A percentile compares a stretch with the other conserved stretches of the same genome.
phyloP scores from a whole-genome alignment of 129 eudicot species.

The Chrysanthemum lavandulifolium region DNA sequence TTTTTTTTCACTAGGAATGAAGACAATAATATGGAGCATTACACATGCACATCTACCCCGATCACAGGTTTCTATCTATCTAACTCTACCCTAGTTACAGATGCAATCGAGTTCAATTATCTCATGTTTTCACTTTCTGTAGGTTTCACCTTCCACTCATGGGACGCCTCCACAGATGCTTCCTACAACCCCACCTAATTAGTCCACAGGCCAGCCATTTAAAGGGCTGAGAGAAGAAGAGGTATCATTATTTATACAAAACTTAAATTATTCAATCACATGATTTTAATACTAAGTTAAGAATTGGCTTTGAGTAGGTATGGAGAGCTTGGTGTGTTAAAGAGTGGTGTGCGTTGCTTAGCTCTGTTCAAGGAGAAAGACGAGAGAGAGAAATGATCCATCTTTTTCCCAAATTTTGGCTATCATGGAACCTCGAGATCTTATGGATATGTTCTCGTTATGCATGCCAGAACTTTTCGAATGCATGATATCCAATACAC shows the following conservation, averaged over 20 bases:
- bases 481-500: slow-evolving; percentile 95
- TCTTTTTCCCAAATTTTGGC: slow-evolving; percentile 86
- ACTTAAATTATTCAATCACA: slow-evolving; percentile 5
- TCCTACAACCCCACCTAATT: slow-evolving; percentile 56
- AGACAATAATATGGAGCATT: slow-evolving; percentile 97
- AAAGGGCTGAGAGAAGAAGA: slow-evolving; percentile 98
- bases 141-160: slow-evolving; percentile 82
- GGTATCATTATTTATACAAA: slow-evolving; percentile 41
- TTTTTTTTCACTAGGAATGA: slow-evolving; percentile 69
- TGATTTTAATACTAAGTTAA: slow-evolving; percentile 18
- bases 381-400: slow-evolving; percentile 89
- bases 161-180: slow-evolving; percentile 82
- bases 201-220: slow-evolving; percentile 62
- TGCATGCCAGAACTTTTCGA: slow-evolving; percentile 99
- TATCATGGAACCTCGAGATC: slow-evolving; percentile 96
- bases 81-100: slow-evolving; percentile 2
- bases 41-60: slow-evolving; percentile 96
- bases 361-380: slow-evolving; percentile 92
- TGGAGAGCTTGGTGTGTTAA: slow-evolving; percentile 96
- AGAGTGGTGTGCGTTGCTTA: slow-evolving; percentile 96
- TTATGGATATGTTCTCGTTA: slow-evolving; percentile 96
- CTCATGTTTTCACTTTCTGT: slow-evolving; percentile 12
- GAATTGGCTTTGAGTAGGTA: slow-evolving; percentile 45
- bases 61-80: slow-evolving; percentile 60
- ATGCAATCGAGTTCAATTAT: neutral